Base-by-base conservation (phyloP, 1,139 yeast genomes). In the Blastobotrys indianensis region DNA sequence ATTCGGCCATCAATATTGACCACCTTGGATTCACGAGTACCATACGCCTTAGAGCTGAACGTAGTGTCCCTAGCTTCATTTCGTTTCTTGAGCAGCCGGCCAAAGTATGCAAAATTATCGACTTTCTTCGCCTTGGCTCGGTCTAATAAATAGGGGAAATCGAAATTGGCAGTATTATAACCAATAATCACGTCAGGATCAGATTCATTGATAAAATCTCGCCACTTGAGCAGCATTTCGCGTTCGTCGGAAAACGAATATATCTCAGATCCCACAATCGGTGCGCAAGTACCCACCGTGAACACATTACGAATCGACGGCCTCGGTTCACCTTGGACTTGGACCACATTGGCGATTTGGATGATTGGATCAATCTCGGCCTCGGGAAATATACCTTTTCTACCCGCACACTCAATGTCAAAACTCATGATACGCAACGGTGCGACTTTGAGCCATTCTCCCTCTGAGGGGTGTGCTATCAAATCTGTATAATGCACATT, bases 101-200 rank as follows among this genome's bases (percentile, higher is more conserved):
- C 94, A 66, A 94, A 92, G 63, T 69, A 94, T 2, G 98, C 94
- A 65, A 94, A 94, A 13, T 74, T 74, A 2, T 68, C 66, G 37
- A 87, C 70, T 4, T 76, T 75, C 46, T 94, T 71, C 0, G 95
- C 84, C 40, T 70, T 72, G 0, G 98, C 96, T 52, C 99, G 78
- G 61, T 90, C 94, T 37, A 94, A 68, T 42, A 94, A 69, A 62
- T 94, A 94, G 0, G 99, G 99, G 45, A 94, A 73, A 74, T 94
- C 99, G 63, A 94, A 94, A 63, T 94, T 94, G 28, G 95, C 78
- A 4, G 88, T 87, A 63, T 94, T 94, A 66, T 92, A 94, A 42
- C 99, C 99, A 58, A 94, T 92, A 38, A 94, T 85, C 43, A 94
- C 95, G 68, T 94, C 99, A 0, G 99, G 95, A 64, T 94, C 99